These are phyloP conservation scores for Suillus spraguei DNA, from an alignment of 768 basidiomycete genomes.

Conservation along the genomic window DNA sequence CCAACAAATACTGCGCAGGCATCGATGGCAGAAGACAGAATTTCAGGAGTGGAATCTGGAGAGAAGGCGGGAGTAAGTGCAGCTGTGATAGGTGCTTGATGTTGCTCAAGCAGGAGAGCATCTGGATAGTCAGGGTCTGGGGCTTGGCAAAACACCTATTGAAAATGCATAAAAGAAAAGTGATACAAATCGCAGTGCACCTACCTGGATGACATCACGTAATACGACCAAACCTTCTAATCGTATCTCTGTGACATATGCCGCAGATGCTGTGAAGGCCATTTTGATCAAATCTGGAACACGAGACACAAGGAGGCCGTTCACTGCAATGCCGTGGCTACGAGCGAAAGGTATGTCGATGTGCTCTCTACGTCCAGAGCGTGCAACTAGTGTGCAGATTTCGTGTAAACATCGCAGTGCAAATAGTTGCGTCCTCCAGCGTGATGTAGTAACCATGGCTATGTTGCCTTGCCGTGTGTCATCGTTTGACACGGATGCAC, in stretches of 20 bases:
- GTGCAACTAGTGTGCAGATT: constrained; percentile 76
- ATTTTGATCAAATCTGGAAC: constrained; percentile 95
- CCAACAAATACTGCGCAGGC: constrained; percentile 96
- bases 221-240: constrained; percentile 89
- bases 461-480: constrained; percentile 35
- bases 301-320: constrained; percentile 76
- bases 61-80: constrained; percentile 97
- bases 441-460: constrained; percentile 57
- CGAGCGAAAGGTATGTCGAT: constrained; percentile 76
- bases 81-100: constrained; percentile 97
- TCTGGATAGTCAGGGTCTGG: constrained; percentile 95
- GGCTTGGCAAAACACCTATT: constrained; percentile 81
- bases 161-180: constrained; percentile 12
- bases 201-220: constrained; percentile 88
- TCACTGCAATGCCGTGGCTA: constrained; percentile 53
- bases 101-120: constrained; percentile 89
- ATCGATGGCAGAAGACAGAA: constrained; percentile 87
- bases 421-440: constrained; percentile 97
- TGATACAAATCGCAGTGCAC: constrained; percentile 11
- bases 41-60: constrained; percentile 93
- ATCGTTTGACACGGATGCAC: constrained; percentile 47
- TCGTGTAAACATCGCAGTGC: constrained; percentile 90
- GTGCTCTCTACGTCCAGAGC: constrained; percentile 79
- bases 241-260: constrained; percentile 94
- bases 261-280: constrained; percentile 97